phyloP scores from a whole-genome alignment of 495 filamentous ascomycete genomes.

The Beverwykella pulmonaria region DNA sequence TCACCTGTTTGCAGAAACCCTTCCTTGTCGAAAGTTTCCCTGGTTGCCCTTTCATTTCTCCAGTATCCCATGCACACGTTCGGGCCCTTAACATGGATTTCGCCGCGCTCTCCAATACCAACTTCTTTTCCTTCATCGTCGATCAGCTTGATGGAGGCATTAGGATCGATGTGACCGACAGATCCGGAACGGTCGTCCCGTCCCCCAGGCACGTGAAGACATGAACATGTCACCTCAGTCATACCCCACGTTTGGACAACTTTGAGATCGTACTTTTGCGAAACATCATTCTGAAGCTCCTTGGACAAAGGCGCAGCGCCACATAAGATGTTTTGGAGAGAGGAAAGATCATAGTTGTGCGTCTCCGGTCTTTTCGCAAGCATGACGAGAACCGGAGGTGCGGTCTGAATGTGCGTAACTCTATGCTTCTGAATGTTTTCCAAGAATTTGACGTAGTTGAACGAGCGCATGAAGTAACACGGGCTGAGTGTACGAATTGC shows the following conservation, averaged over 20 bases:
- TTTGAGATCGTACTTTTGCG: slow-evolving; percentile 39
- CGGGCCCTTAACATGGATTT: slow-evolving; percentile 47
- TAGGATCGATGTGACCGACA: slow-evolving; percentile 47
- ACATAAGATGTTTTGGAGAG: slow-evolving; percentile 46
- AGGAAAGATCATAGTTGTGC: slow-evolving; percentile 42
- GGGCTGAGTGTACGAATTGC: slow-evolving; percentile 39
- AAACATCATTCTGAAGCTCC: slow-evolving; percentile 48
- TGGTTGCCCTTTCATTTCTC: slow-evolving; percentile 46
- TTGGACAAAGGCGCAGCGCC: slow-evolving; percentile 48
- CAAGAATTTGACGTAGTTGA: slow-evolving; percentile 42
- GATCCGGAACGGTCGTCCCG: slow-evolving; percentile 43
- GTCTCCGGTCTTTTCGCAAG: slow-evolving; percentile 48
- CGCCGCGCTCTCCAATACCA: slow-evolving; percentile 43
- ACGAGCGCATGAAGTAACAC: slow-evolving; percentile 46
- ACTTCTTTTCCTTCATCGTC: slow-evolving; percentile 46
- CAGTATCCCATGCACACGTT: slow-evolving; percentile 50
- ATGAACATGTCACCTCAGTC: slow-evolving; percentile 47
- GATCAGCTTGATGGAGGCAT: slow-evolving; percentile 43
- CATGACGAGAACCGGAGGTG: slow-evolving; percentile 49
- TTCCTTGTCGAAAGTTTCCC: slow-evolving; percentile 45
- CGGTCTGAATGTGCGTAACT: slow-evolving; percentile 48
- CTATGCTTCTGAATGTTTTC: slow-evolving; percentile 41
- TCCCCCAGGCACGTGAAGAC: slow-evolving; percentile 44
- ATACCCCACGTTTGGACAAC: slow-evolving; percentile 49
- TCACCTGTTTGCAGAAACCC: slow-evolving; percentile 48